Evolutionary conservation across 148 eudicot genomes (phyloP).

Genomic region (Arbutus unedo): DNA sequence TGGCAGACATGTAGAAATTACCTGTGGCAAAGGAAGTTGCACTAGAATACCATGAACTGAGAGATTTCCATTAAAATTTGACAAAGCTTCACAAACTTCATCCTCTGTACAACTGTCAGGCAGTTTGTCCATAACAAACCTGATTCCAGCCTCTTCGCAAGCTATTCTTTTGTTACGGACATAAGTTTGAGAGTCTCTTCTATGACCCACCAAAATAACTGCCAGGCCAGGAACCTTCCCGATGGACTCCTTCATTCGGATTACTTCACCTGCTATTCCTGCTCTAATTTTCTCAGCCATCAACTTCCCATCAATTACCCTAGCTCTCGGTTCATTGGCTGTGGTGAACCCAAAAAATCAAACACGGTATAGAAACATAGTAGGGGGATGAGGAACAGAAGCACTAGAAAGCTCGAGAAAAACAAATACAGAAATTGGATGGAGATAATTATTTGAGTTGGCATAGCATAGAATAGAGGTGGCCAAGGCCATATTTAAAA

Average conservation of each 20-base stretch:
- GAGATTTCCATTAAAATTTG: slow-evolving; percentile 47
- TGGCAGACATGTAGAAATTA: slow-evolving; percentile 25
- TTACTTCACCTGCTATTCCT: slow-evolving; percentile 56
- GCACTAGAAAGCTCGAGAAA: not conserved
- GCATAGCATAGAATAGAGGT: too few relatives aligned
- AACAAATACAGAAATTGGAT: not conserved
- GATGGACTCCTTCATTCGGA: slow-evolving; percentile 52
- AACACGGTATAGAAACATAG: not conserved
- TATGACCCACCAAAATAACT: slow-evolving; percentile 68
- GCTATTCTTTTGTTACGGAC: slow-evolving; percentile 72
- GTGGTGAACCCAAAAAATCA: slow-evolving; percentile 15
- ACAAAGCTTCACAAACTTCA: slow-evolving; percentile 52
- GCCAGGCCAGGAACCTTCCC: slow-evolving; percentile 76
- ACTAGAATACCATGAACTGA: slow-evolving; percentile 75
- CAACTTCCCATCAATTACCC: slow-evolving; percentile 66
- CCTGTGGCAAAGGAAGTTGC: slow-evolving; percentile 87
- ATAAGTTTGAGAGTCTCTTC: slow-evolving; percentile 66
- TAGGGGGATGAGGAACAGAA: not conserved
- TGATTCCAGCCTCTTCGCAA: slow-evolving; percentile 72
- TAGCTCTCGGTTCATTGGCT: slow-evolving; percentile 44
- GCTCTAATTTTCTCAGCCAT: slow-evolving; percentile 61
- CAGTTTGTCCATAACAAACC: slow-evolving; percentile 40
- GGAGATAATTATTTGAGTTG: not conserved
- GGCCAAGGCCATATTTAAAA: not conserved
- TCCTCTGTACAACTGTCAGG: slow-evolving; percentile 54